These are phyloP conservation scores for Trebouxia sp. DNA, from an alignment of 139 green algal species.

Conservation along the genomic window DNA sequence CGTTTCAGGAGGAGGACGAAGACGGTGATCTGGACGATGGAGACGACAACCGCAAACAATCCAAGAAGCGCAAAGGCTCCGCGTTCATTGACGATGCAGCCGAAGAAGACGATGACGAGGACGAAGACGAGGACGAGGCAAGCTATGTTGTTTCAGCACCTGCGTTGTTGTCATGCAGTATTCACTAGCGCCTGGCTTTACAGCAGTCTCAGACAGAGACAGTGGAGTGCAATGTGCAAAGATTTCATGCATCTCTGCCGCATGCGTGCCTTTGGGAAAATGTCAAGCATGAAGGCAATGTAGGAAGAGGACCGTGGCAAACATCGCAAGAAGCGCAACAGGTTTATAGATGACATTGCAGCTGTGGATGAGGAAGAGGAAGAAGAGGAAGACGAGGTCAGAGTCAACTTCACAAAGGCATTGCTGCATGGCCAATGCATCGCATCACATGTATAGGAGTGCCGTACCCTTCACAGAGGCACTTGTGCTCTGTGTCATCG, in stretches of 20 bases:
- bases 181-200: too few relatives aligned
- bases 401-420: background rate
- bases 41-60: background rate
- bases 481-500: too few relatives aligned
- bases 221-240: background rate
- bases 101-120: conserved; percentile 49
- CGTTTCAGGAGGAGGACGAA: conserved; percentile 43
- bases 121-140: background rate
- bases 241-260: background rate
- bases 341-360: conserved; percentile 91
- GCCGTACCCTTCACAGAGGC: too few relatives aligned
- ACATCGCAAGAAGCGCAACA: conserved; percentile 43
- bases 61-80: conserved; percentile 33
- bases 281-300: background rate
- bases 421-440: background rate
- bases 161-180: background rate
- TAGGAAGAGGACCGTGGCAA: conserved; percentile 20
- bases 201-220: background rate
- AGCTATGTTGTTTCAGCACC: background rate
- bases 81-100: conserved; percentile 58
- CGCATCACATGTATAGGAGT: background rate
- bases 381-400: conserved; percentile 76
- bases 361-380: conserved; percentile 88
- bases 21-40: conserved; percentile 23
- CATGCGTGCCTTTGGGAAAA: background rate